Evolutionary conservation across 148 eudicot species (phyloP).

Genomic region (Silene uniflora): DNA sequence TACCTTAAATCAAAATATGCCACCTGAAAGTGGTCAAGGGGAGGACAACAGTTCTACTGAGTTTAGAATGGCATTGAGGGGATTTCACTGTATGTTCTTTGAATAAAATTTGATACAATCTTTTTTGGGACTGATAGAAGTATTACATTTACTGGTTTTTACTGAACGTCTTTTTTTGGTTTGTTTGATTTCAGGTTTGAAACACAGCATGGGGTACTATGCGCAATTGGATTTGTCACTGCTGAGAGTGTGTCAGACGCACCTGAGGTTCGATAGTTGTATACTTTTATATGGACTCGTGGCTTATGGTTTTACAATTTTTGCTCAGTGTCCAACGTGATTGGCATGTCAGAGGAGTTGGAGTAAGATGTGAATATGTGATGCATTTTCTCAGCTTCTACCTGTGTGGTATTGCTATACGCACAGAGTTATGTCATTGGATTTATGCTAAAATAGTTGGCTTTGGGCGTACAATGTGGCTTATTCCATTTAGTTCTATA

Average conservation of each 20-base stretch:
- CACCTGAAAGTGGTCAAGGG: neutral
- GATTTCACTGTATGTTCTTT: neutral
- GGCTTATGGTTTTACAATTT: constrained; percentile 1
- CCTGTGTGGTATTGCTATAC: too few species aligned
- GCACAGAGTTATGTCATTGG: too few species aligned
- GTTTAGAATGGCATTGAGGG: neutral
- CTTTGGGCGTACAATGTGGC: too few species aligned
- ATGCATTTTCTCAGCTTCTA: too few species aligned
- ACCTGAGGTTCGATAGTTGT: constrained; percentile 47
- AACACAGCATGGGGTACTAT: constrained; percentile 72
- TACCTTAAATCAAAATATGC: neutral
- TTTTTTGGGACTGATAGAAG: neutral
- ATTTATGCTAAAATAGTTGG: too few species aligned
- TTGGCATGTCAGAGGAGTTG: neutral
- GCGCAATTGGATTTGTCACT: constrained; percentile 79
- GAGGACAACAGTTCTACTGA: neutral
- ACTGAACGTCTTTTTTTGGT: constrained; percentile 17
- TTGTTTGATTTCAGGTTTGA: constrained; percentile 59
- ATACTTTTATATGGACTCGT: neutral
- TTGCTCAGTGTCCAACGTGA: neutral
- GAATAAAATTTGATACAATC: neutral
- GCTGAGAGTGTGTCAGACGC: constrained; percentile 65
- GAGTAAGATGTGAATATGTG: neutral
- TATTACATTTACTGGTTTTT: neutral
- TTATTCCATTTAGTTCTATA: too few species aligned